These are phyloP conservation scores for Aspergillus pseudonomiae DNA, from an alignment of 2,329 filamentous ascomycete species.

Conservation along the genomic window DNA sequence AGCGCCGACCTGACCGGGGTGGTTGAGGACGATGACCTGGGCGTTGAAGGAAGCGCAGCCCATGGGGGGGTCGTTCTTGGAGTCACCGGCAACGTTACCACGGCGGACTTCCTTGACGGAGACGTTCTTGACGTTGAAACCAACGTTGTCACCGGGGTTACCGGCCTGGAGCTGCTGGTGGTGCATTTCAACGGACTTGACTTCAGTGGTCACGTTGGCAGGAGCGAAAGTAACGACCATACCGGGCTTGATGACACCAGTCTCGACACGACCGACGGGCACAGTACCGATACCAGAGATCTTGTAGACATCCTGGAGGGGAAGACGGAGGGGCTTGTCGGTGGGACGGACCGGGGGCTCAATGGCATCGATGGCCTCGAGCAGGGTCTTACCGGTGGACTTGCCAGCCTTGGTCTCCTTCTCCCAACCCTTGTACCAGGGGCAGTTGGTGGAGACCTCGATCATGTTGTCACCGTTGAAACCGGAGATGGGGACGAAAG, in stretches of 20 bases:
- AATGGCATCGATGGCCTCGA: conserved; percentile 97
- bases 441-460: conserved; percentile 82
- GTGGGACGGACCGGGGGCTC: conserved; percentile 89
- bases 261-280: conserved; percentile 99
- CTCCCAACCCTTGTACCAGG: conserved; percentile 99
- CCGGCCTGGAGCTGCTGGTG: conserved; percentile 98
- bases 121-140: conserved; percentile 99
- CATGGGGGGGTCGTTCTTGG: conserved; percentile 97
- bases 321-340: conserved; percentile 99
- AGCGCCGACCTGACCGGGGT: conserved; percentile 98
- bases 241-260: conserved; percentile 85
- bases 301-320: conserved; percentile 99
- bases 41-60: conserved; percentile 95
- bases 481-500: conserved; percentile 99
- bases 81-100: conserved; percentile 99
- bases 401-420: conserved; percentile 94
- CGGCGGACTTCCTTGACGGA: conserved; percentile 99
- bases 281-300: conserved; percentile 99
- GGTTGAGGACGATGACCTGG: conserved; percentile 99
- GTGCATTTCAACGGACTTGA: conserved; percentile 99
- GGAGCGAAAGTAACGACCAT: conserved; percentile 96
- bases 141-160: conserved; percentile 99
- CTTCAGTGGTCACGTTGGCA: conserved; percentile 99
- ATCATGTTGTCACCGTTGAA: conserved; percentile 99
- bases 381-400: conserved; percentile 91